Evolutionary conservation across 352 stramenopile species (phyloP), one percentile per base, ranked within the genome.

Genomic region (Pythium diclinum): DNA sequence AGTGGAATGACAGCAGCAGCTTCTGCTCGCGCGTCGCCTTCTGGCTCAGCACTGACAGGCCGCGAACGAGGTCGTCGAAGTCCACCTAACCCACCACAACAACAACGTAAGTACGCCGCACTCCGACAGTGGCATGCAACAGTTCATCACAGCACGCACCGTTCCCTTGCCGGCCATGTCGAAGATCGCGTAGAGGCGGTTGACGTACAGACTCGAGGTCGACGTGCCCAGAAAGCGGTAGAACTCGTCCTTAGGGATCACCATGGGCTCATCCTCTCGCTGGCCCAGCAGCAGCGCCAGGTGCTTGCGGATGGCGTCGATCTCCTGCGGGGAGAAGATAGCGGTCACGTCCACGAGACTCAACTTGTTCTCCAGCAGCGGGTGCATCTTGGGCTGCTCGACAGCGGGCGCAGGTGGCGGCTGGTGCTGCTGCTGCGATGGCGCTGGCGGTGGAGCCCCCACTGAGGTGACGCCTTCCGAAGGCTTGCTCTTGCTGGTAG

Each of bases 1-100:
- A 56, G 57, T 92, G 88, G 73, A 95, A 95, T 38, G 87, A 91
- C 55, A 95, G 70, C 74, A 91, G 80, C 40, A 95, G 75, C 71
- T 95, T 95, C 65, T 95, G 85, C 70, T 95, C 87, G 49, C 85
- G 84, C 33, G 85, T 88, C 4, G 87, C 87, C 57, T 95, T 92
- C 67, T 92, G 84, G 69, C 85, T 95, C 47, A 95, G 72, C 32
- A 95, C 73, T 25, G 85, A 87, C 49, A 95, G 68, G 2, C 85
- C 87, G 57, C 85, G 88, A 65, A 94, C 83, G 60, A 95, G 71
- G 48, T 92, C 83, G 32, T 92, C 80, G 56, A 95, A 95, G 48
- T 81, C 88, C 36, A 95, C 80, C 84, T 95, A 55, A 23, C 38
- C 14, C 19, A 25, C 10, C 23, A 23, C 16, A 56, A 2, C 42